Base-by-base conservation (phyloP, 108 stramenopile species). In the Nitzschia sp. region DNA sequence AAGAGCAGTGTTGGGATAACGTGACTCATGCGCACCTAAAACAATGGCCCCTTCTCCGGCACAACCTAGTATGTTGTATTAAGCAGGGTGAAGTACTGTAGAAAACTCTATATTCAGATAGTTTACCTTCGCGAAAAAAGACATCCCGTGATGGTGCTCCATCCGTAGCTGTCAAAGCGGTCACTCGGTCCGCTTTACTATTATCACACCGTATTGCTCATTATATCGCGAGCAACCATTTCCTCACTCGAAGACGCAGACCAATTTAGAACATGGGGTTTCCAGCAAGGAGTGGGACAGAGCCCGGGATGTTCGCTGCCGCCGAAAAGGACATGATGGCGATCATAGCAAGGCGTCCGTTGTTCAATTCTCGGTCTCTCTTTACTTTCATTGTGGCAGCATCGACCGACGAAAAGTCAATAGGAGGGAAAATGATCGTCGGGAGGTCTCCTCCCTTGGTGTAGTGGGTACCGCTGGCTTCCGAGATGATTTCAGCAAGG, bases 361-460 rank as follows among this genome's bases (percentile, higher is more conserved):
- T 83, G 75, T 83, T 79, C 60, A 83, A 66, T 76, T 83, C 82
- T 53, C 77, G 45, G 68, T 46, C 57, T 66, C 77, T 73, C 86
- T 93, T 88, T 30, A 36, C 80, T 17, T 66, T 75, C 72, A 93
- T 50, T 26, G 71, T 83, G 33, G 53, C 81, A 28, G 73, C 80
- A 57, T 80, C 76, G 59, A 92, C 88, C 48, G 80, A 82, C 29
- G 80, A 80, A 75, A 88, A 89, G 77, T 92, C 91, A 65, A 92
- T 84, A n/a, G 82, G 69, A 53, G 91, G 91, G 82, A 89, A 92
- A 54, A 92, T 85, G 58, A 92, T 87, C 67, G 82, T 84, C 2
- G 91, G 86, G 32, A 77, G 48, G 55, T 58, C 35, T 61, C 92
- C 92, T 61, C 92, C 92, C 84, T 88, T 90, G 65, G 81, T 93